phyloP scores from a whole-genome alignment of 768 basidiomycete species.

The Tubosaeta brunneosetosa region DNA sequence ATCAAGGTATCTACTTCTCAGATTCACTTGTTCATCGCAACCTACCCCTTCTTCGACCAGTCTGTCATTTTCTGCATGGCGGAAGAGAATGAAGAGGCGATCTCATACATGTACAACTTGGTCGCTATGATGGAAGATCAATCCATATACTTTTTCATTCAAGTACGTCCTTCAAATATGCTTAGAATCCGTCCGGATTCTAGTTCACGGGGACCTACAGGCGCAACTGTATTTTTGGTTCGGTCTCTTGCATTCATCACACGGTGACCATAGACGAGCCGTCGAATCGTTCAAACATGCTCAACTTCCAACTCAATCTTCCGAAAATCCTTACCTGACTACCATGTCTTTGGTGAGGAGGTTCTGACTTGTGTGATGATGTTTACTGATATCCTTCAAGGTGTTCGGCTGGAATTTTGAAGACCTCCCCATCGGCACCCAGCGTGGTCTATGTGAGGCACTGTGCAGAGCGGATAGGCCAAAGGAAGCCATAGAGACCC shows the following conservation, averaged over 20 bases:
- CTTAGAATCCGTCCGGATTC: too few species aligned
- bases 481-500: not conserved
- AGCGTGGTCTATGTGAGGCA: constrained; percentile 1
- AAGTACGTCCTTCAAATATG: not conserved
- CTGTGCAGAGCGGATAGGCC: not conserved
- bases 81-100: not conserved
- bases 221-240: constrained; percentile 2
- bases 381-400: not conserved
- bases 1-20: constrained; percentile 4
- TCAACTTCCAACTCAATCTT: not conserved
- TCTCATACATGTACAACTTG: not conserved
- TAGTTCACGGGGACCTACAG: not conserved
- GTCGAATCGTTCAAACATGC: constrained; percentile 1
- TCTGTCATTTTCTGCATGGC: constrained; percentile 1
- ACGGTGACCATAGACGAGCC: constrained; percentile 3
- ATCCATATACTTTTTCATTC: not conserved
- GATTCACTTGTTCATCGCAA: not conserved
- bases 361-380: not conserved
- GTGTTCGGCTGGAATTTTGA: constrained; percentile 8
- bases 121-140: not conserved
- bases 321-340: constrained; percentile 1
- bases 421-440: not conserved
- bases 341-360: constrained; percentile 5
- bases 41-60: not conserved
- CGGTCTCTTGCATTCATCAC: not conserved